Evolutionary conservation across 2,329 filamentous ascomycete species (phyloP), one percentile per base, ranked within the genome.

Genomic region (Aspergillus texensis): DNA sequence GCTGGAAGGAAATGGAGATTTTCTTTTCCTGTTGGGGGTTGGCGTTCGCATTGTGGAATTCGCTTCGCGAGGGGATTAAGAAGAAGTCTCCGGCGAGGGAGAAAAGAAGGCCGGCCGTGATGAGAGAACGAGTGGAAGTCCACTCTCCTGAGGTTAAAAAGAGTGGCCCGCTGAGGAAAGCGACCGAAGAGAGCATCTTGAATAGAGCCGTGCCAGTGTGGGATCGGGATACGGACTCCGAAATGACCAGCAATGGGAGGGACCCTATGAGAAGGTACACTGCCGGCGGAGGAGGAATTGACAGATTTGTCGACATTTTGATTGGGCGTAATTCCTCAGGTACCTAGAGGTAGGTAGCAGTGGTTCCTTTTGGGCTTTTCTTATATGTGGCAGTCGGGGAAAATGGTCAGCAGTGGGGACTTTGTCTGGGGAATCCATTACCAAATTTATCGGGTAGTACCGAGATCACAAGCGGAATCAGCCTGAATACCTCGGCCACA

Each of bases 131-230:
- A 53, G 72, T 73, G 2, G 64, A 59, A 12, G 67, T 63, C 56
- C 65, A 70, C 16, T 71, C 57, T n/a, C 66, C 62, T 28, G 62
- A 60, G 16, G 65, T 60, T 12, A 67, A 56, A 26, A 70, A 61
- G 2, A 74, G 61, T 34, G 73, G 71, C 10, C 65, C 68, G 57
- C 65, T 65, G 36, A 70, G 58, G 55, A 75, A 75, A 24, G 73
- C 72, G 1, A 67, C 56, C 8, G 72, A 74, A 6, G 71, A 75
- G 54, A 74, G 57, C 59, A 71, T 70, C 63, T 75, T 75, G 65
- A 73, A 71, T 21, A 75, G n/a, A 6, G 48, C 62, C 46, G 70
- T 72, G 58, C 72, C 73, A 1, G 62, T 60, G 52, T 70, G 67
- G 24, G 67, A 73, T 45, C 60, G 62, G 45, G 71, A 70, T 30